phyloP scores from a whole-genome alignment of 257 asterid species.

The Solanum appendiculatum region DNA sequence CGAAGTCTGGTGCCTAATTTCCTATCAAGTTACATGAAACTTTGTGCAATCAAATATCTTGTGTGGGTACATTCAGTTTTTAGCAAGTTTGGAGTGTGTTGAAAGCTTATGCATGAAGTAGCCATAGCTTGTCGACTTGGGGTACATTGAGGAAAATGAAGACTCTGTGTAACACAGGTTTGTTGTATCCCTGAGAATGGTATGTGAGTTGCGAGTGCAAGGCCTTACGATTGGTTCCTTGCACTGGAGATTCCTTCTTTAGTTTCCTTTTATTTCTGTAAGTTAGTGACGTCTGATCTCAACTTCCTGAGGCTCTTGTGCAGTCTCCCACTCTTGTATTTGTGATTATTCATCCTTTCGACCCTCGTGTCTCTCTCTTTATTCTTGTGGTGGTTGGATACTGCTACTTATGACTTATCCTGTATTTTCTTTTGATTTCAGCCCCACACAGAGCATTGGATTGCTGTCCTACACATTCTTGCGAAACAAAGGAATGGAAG shows the following conservation, averaged over 20 bases:
- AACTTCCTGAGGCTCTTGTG: not conserved
- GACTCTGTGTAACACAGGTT: not conserved
- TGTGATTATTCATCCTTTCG: not conserved
- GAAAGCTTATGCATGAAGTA: not conserved
- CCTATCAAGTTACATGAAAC: not conserved
- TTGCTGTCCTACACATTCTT: slow-evolving; percentile 76
- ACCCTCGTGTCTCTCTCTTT: not conserved
- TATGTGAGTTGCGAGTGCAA: not conserved
- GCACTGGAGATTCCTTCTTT: not conserved
- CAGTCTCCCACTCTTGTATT: not conserved
- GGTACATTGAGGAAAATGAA: not conserved
- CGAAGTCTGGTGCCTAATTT: not conserved
- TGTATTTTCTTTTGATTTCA: slow-evolving; percentile 15
- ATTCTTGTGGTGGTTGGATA: not conserved
- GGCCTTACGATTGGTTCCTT: not conserved
- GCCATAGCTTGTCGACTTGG: not conserved
- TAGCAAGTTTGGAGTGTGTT: not conserved
- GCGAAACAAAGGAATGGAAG: slow-evolving; percentile 80
- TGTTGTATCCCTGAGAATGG: not conserved
- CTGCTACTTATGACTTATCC: not conserved
- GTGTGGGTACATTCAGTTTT: not conserved
- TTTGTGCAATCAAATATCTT: not conserved
- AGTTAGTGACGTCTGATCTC: not conserved
- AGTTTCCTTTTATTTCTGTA: not conserved
- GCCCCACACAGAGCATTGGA: slow-evolving; percentile 84